Percentiles rank a stretch among this genome's conserved stretches.
Evolutionary conservation across 1,139 yeast genomes (phyloP).

Genomic region (Kurtzmaniella natalensis): DNA sequence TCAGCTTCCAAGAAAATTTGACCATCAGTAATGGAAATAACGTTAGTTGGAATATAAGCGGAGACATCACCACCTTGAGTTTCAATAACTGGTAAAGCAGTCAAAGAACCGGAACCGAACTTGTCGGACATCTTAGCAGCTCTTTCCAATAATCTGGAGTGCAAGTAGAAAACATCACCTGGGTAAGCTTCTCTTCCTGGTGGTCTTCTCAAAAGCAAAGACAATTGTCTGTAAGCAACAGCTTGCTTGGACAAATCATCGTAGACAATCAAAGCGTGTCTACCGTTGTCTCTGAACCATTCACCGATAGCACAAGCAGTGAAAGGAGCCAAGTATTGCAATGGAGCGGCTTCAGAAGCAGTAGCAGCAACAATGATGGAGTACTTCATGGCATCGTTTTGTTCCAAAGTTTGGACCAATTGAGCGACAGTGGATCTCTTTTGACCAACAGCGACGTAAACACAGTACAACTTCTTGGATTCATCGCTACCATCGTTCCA

Average conservation of each 20-base stretch:
- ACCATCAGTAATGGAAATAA: slow-evolving; percentile 96
- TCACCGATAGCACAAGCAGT: slow-evolving; percentile 99
- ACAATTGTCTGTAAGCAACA: slow-evolving; percentile 99
- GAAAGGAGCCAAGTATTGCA: slow-evolving; percentile 99
- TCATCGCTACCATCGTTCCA: slow-evolving; percentile 96
- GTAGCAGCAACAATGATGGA: slow-evolving; percentile 98
- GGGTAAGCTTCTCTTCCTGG: slow-evolving; percentile 98
- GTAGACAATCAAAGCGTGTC: slow-evolving; percentile 93
- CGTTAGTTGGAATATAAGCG: slow-evolving; percentile 96
- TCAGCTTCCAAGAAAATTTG: slow-evolving; percentile 99
- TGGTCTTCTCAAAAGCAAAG: slow-evolving; percentile 95
- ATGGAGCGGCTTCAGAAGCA: slow-evolving; percentile 99
- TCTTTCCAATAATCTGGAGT: slow-evolving; percentile 94
- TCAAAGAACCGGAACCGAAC: slow-evolving; percentile 90
- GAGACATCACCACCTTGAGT: slow-evolving; percentile 99
- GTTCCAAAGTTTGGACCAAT: slow-evolving; percentile 98
- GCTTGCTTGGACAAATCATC: slow-evolving; percentile 99
- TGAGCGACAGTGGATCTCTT: slow-evolving; percentile 99
- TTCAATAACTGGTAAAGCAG: slow-evolving; percentile 95
- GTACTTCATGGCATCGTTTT: slow-evolving; percentile 96
- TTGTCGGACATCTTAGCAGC: slow-evolving; percentile 94
- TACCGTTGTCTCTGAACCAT: slow-evolving; percentile 99
- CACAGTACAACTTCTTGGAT: slow-evolving; percentile 98
- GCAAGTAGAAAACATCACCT: slow-evolving; percentile 95
- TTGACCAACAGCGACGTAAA: slow-evolving; percentile 99